A percentile compares a stretch with the other conserved stretches of the same genome.
phyloP scores from a whole-genome alignment of 352 stramenopile genomes.

The Globisporangium echinulatum region DNA sequence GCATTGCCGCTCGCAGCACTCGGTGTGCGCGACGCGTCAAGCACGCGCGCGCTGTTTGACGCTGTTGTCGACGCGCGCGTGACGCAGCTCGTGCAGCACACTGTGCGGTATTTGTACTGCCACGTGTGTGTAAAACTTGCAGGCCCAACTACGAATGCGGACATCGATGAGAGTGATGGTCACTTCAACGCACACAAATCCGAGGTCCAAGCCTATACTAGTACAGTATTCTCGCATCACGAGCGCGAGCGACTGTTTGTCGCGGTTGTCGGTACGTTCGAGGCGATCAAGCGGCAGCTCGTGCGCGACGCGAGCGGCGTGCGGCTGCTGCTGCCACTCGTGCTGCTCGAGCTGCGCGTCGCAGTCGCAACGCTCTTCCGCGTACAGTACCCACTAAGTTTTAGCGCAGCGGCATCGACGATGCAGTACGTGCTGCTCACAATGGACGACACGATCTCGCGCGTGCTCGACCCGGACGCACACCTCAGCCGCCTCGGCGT shows the following conservation, averaged over 20 bases:
- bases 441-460: constrained; percentile 36
- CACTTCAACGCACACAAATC: too few species aligned
- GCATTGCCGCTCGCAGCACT: constrained; percentile 37
- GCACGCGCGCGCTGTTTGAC: constrained; percentile 23
- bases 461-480: constrained; percentile 44
- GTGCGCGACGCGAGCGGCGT: constrained; percentile 22
- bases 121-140: constrained; percentile 32
- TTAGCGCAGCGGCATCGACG: constrained; percentile 20
- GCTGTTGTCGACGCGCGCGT: constrained; percentile 20
- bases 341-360: constrained; percentile 55
- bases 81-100: constrained; percentile 30
- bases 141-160: constrained; percentile 6
- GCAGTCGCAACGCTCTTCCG: constrained; percentile 56
- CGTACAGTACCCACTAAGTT: constrained; percentile 54
- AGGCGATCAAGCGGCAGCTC: constrained; percentile 17
- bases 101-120: constrained; percentile 33
- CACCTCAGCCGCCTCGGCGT: constrained; percentile 47
- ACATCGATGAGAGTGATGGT: too few species aligned
- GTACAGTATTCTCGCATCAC: neutral
- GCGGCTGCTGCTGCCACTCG: constrained; percentile 35
- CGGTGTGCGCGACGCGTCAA: constrained; percentile 24
- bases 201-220: neutral
- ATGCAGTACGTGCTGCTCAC: constrained; percentile 38
- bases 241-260: constrained; percentile 44
- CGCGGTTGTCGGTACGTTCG: constrained; percentile 28